Evolutionary conservation across 2,329 filamentous ascomycete genomes (phyloP), one percentile per base, ranked within the genome.

Genomic region (Madurella mycetomatis): DNA sequence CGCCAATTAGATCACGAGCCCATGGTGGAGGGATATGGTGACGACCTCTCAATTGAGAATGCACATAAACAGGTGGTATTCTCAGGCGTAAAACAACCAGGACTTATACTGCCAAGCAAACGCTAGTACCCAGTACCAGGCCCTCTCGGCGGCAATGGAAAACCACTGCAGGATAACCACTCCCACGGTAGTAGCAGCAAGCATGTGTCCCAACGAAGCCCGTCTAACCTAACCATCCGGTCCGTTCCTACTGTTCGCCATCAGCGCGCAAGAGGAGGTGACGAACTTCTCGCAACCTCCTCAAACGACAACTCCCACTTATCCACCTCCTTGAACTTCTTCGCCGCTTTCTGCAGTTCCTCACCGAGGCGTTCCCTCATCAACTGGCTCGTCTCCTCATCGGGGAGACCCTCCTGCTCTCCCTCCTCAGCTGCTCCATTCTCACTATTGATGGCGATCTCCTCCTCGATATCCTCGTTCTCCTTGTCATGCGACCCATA

Each of bases 271-370:
- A 70, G 69, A 1, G 41, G 39, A 13, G 80, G 80, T 17, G 81
- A 83, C 54, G 77, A 79, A 56, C 75, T 76, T 67, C 80, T 76
- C 18, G 76, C 77, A 47, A 83, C 76, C 61, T 84, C 82, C 71
- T 88, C 85, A 68, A 81, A 88, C 48, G 83, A 82, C 57, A 88
- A 70, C 69, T 85, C 76, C 83, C 84, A 88, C 69, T 78, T 74
- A 66, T 88, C 85, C 41, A 88, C 85, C 69, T 87, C 84, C 66
- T 80, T 76, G 63, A 88, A 88, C 69, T 87, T 87, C 65, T 73
- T 77, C 9, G 75, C 75, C 41, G 82, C 81, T 47, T 76, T 73
- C 68, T 80, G 81, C 57, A 88, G 71, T 72, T 84, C 82, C 41
- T 78, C 60, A 1, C 53, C 72, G 65, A 64, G 72, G 40, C 60